A percentile compares a stretch with the other conserved stretches of the same genome.
These are phyloP conservation scores for Chiua sp. DNA, from an alignment of 1,284 basidiomycete genomes.

Conservation along the genomic window DNA sequence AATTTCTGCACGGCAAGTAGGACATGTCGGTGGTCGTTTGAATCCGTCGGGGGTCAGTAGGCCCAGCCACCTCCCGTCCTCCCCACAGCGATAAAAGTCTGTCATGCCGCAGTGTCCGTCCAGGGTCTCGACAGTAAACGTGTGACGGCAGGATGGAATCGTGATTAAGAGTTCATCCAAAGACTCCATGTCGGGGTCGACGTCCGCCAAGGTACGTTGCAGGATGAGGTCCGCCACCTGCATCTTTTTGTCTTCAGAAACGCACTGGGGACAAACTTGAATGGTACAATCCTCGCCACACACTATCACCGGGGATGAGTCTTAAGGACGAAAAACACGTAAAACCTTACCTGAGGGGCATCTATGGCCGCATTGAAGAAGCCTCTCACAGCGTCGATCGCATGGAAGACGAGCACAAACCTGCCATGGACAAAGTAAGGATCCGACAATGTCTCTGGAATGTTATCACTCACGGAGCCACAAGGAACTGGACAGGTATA, in stretches of 20 bases:
- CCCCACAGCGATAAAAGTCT: constrained; percentile 53
- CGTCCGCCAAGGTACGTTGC: constrained; percentile 54
- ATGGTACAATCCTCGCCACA: constrained; percentile 69
- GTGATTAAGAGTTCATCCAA: constrained; percentile 65
- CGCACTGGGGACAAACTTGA: constrained; percentile 63
- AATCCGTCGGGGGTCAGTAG: constrained; percentile 49
- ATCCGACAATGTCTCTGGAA: not conserved
- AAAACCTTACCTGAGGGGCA: constrained; percentile 67
- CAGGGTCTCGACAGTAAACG: constrained; percentile 75
- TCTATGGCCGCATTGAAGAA: constrained; percentile 61
- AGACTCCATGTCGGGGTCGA: constrained; percentile 46
- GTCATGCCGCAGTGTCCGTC: constrained; percentile 62
- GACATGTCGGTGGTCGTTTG: constrained; percentile 56
- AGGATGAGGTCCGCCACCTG: constrained; percentile 65
- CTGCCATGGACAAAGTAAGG: constrained; percentile 39
- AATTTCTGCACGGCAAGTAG: constrained; percentile 57
- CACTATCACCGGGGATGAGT: constrained; percentile 43
- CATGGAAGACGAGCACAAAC: constrained; percentile 73
- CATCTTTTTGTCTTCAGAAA: constrained; percentile 42
- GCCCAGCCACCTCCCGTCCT: constrained; percentile 46
- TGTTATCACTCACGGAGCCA: constrained; percentile 58
- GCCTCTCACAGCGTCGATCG: constrained; percentile 55
- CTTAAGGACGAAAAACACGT: not conserved
- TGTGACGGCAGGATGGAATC: constrained; percentile 62
- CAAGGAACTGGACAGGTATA: constrained; percentile 67